A percentile compares a stretch with the other conserved stretches of the same genome.
Evolutionary conservation across 129 eudicot species (phyloP).

Genomic region (Lactuca saligna): DNA sequence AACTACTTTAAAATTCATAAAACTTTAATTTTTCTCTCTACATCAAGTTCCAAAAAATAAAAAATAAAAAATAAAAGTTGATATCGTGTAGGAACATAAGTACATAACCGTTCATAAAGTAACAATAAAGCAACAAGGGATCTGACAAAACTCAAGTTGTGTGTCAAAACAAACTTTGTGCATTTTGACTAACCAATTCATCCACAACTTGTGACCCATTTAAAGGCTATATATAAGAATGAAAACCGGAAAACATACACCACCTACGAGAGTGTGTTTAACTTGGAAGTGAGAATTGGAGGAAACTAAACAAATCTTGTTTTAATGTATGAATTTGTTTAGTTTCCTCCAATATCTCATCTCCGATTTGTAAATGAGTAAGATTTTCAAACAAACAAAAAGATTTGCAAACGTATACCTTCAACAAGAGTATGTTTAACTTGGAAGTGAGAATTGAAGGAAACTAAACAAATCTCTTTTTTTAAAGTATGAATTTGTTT

Average conservation of each 20-base stretch:
- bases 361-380: conserved; percentile 2
- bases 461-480: neutral
- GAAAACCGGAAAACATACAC: neutral
- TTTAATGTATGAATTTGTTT: neutral
- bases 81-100: neutral
- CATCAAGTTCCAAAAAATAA: no score
- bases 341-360: conserved; percentile 24
- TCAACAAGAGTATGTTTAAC: no score
- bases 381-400: neutral
- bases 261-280: neutral
- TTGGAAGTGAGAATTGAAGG: conserved; percentile 16
- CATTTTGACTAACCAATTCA: conserved; percentile 3
- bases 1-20: no score
- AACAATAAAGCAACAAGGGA: neutral
- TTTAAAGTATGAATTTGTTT: conserved; percentile 1
- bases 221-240: conserved; percentile 1
- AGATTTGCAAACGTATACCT: no score
- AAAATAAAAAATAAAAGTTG: no score
- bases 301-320: neutral
- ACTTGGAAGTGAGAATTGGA: neutral
- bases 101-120: neutral
- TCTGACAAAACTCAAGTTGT: conserved; percentile 9
- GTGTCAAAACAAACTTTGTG: conserved; percentile 6
- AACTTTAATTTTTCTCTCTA: no score
- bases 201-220: conserved; percentile 20